Percentiles rank a stretch among this genome's conserved stretches.
These are phyloP conservation scores for Rhizopus delemar DNA, from an alignment of 371 early-diverging fungal species.

Conservation along the genomic window DNA sequence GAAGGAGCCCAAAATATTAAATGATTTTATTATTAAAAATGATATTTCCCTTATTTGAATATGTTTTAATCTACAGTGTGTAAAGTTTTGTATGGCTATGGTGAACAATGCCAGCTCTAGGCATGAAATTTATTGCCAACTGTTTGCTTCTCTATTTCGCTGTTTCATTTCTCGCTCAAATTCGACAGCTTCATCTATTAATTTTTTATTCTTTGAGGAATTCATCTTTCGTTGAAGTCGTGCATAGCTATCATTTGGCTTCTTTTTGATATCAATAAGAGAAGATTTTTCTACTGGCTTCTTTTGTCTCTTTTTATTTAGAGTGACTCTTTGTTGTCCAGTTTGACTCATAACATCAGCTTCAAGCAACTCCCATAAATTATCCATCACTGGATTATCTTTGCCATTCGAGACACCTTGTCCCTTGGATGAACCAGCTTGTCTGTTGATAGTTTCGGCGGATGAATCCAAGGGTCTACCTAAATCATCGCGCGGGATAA, in stretches of 20 bases:
- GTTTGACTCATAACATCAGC: constrained; percentile 54
- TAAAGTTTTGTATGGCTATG: no score
- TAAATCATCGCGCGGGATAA: constrained; percentile 67
- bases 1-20: constrained; percentile 16
- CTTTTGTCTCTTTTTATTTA: constrained; percentile 21
- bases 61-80: no score
- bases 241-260: constrained; percentile 41
- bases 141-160: constrained; percentile 16
- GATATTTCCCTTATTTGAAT: not conserved
- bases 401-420: not conserved
- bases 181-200: constrained; percentile 38
- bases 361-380: constrained; percentile 61
- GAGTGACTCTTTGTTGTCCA: constrained; percentile 38
- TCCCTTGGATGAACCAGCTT: not conserved
- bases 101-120: no score
- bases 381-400: constrained; percentile 14
- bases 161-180: constrained; percentile 40
- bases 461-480: constrained; percentile 38
- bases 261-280: constrained; percentile 57
- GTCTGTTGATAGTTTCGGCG: not conserved
- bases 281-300: constrained; percentile 22
- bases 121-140: constrained; percentile 5
- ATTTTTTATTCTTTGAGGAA: constrained; percentile 22
- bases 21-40: no score
- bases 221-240: constrained; percentile 48